Percentiles rank a stretch among this genome's conserved stretches.
Conservation (phyloP, 225 moss, liverwort and hornwort species). For the Polytrichum formosum region DNA sequence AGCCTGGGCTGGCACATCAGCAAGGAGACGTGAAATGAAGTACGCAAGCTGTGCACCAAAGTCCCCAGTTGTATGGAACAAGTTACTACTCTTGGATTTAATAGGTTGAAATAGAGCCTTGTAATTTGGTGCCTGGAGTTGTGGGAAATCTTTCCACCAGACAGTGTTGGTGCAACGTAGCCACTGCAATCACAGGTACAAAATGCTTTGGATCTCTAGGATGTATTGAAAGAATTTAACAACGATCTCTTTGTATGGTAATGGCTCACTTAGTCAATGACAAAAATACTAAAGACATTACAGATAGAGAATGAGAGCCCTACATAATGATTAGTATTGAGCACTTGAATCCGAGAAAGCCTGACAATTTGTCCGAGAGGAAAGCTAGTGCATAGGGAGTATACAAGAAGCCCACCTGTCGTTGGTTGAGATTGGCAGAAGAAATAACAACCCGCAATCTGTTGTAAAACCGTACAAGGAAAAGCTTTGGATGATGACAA, state of each 20-base stretch:
- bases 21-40: conserved; percentile 40
- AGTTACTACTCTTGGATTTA: background rate
- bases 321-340: background rate
- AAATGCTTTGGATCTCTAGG: background rate
- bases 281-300: no score
- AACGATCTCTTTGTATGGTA: no score
- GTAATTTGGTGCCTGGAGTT: conserved; percentile 18
- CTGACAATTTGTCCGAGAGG: no score
- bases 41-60: conserved; percentile 40
- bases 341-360: background rate
- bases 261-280: no score
- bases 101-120: conserved; percentile 26
- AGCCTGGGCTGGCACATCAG: conserved; percentile 43
- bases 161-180: conserved; percentile 42
- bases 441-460: conserved; percentile 45
- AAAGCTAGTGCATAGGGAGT: no score
- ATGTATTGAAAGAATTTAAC: no score
- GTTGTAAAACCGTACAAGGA: conserved; percentile 31
- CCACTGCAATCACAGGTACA: conserved; percentile 35
- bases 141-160: conserved; percentile 57
- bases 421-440: conserved; percentile 44
- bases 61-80: conserved; percentile 18
- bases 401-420: conserved; percentile 25
- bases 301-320: background rate
- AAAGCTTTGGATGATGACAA: conserved; percentile 53